Base-by-base conservation (phyloP, 2,329 filamentous ascomycete species). In the Claviceps capensis region DNA sequence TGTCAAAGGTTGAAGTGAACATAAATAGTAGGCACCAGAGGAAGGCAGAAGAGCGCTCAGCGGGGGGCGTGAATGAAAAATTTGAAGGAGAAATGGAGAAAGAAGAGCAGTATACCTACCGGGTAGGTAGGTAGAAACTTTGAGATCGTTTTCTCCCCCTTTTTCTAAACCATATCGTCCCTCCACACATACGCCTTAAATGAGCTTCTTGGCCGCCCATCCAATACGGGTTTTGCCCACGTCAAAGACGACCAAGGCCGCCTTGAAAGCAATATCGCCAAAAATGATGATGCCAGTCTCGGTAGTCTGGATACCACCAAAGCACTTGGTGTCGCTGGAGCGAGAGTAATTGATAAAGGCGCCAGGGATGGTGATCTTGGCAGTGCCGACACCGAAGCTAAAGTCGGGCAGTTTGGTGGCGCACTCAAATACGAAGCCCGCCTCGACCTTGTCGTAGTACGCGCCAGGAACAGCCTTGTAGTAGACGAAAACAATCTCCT, bases 281-380 rank as follows among this genome's bases (percentile, higher is more conserved):
- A 76, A 79, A 60, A 87, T 83, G 65, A 81, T 77, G 30, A 73
- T 69, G 50, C 55, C 55, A 1, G 23, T 16, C 14, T 19, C 53
- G 19, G 71, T 80, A 45, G 75, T 72, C 68, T 86, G 83, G 19
- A 86, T 67, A 58, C 82, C 82, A 55, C 82, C 82, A 57, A 82
- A 85, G 70, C 83, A 86, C 6, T 14, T 47, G 53, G 72, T 77
- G 16, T 17, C 30, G 41, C 72, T 67, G 8, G 26, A 30, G 26
- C 26, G 26, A 16, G 76, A 66, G 37, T 67, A 59, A 1, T 72
- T 74, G 57, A 81, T 71, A 46, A 74, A 70, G 17, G 61, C 59
- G 2, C 77, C 78, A 46, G 73, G 74, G 34, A 82, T 69, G 46
- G 68, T 74, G 22, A 79, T 79, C 69, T 71, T 74, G 61, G 74